Conservation (phyloP, 2,329 filamentous ascomycete species). For the Verticillium isaacii region DNA sequence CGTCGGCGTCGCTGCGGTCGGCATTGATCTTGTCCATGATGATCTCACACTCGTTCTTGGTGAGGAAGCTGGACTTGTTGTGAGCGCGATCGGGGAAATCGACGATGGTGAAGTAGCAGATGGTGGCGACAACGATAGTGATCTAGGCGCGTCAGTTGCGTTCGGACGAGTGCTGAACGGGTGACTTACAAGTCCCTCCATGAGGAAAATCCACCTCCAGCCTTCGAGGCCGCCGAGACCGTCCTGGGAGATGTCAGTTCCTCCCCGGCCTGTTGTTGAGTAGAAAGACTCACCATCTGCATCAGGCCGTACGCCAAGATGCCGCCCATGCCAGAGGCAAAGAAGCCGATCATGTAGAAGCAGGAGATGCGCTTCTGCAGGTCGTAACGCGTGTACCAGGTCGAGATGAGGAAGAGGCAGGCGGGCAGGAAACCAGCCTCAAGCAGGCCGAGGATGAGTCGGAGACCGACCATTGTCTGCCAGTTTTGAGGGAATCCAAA, state of each 20-base stretch:
- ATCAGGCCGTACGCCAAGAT: slow-evolving; percentile 17
- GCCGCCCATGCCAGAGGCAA: slow-evolving; percentile 16
- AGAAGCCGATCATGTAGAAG: slow-evolving; percentile 19
- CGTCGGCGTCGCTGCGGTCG: slow-evolving; percentile 60
- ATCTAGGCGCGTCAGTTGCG: slow-evolving; percentile 18
- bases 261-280: too few relatives aligned
- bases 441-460: slow-evolving; percentile 12
- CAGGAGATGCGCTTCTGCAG: slow-evolving; percentile 50
- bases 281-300: slow-evolving; percentile 20
- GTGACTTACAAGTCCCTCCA: slow-evolving; percentile 58
- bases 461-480: slow-evolving; percentile 5
- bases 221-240: slow-evolving; percentile 47
- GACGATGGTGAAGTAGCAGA: slow-evolving; percentile 34
- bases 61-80: neutral
- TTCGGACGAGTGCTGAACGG: too few relatives aligned
- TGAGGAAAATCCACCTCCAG: slow-evolving; percentile 60
- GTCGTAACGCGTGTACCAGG: slow-evolving; percentile 64
- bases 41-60: slow-evolving; percentile 53
- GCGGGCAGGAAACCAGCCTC: slow-evolving; percentile 42
- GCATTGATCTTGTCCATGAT: slow-evolving; percentile 62
- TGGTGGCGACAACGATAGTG: slow-evolving; percentile 23
- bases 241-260: slow-evolving; percentile 31
- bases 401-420: slow-evolving; percentile 53
- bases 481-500: slow-evolving; percentile 3
- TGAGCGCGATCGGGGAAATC: slow-evolving; percentile 2